These are phyloP conservation scores for bread wheat (Triticum aestivum) DNA, from an alignment of 176 grass and related monocot genomes.

Conservation along the genomic window IWGSC_CS_RefSeq_v2.1 NC_057809.1:568258349-568258848, in stretches of 20 bases:
- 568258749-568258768: background rate
- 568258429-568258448: conserved; percentile 1
- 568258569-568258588: background rate
- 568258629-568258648: no score
- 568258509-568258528: conserved; percentile 1
- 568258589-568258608: conserved; percentile 2
- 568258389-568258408: conserved; percentile 14
- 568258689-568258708: background rate
- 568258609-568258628: background rate
- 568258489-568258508: background rate
- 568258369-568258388: conserved; percentile 10
- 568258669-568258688: background rate
- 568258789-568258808: conserved; percentile 1
- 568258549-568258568: background rate
- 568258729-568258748: background rate
- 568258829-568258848: conserved; percentile 71
- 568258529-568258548: background rate
- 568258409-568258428: background rate
- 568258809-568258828: conserved; percentile 21
- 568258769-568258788: background rate
- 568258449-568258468: background rate
- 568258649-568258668: background rate
- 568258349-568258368: conserved; percentile 23
- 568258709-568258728: background rate
- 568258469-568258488: background rate